Conservation (phyloP, 1,284 basidiomycete species). For the Sutorius eximius region DNA sequence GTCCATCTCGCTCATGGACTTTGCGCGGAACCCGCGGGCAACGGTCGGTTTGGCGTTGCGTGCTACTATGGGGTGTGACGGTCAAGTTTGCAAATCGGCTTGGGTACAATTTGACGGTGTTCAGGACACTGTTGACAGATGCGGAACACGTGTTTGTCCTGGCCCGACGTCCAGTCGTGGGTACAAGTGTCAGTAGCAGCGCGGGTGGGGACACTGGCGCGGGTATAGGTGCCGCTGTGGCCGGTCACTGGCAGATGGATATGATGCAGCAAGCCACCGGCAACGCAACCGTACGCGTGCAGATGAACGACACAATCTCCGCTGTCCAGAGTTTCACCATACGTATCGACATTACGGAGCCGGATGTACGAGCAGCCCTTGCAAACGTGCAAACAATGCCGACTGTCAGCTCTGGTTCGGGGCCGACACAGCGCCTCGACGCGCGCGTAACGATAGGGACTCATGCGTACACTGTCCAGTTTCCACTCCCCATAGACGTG, state of each 20-base stretch:
- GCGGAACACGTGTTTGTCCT: conserved; percentile 35
- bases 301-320: conserved; percentile 14
- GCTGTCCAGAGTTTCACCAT: conserved; percentile 13
- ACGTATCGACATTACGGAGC: conserved; percentile 22
- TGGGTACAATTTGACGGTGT: conserved; percentile 31
- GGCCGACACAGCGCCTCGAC: conserved; percentile 1
- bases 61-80: conserved; percentile 15
- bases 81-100: conserved; percentile 18
- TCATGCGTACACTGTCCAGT: conserved; percentile 7
- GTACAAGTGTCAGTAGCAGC: background rate
- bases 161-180: conserved; percentile 8
- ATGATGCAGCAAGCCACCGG: background rate
- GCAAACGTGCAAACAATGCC: conserved; percentile 7
- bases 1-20: conserved; percentile 31
- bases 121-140: conserved; percentile 33
- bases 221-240: background rate
- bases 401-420: background rate
- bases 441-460: conserved; percentile 14
- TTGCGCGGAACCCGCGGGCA: conserved; percentile 10
- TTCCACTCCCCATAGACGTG: conserved; percentile 37
- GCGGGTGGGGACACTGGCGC: background rate
- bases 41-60: conserved; percentile 34
- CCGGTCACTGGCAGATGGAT: conserved; percentile 10
- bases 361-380: conserved; percentile 12
- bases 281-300: background rate